Evolutionary conservation across 1,284 basidiomycete species (phyloP).

Genomic region (Trametes pubescens): DNA sequence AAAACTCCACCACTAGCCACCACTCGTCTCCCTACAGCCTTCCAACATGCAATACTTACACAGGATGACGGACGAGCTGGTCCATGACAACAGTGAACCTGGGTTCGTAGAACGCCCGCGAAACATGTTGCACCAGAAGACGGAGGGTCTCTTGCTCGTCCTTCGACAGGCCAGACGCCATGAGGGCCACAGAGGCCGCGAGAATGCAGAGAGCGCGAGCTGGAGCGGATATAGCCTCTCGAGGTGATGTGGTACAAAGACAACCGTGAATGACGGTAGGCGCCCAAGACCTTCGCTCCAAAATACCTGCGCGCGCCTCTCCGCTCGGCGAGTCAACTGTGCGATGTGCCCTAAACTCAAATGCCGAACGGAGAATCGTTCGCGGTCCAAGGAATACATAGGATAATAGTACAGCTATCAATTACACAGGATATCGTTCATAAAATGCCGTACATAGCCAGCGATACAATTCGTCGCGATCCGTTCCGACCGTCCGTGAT

Average conservation of each 20-base stretch:
- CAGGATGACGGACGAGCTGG: slow-evolving; percentile 89
- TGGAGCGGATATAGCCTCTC: background rate
- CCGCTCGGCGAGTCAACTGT: background rate
- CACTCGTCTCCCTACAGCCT: slow-evolving; percentile 2
- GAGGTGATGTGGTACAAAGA: slow-evolving; percentile 18
- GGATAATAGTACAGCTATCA: slow-evolving; percentile 6
- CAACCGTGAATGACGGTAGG: background rate
- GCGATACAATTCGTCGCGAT: background rate
- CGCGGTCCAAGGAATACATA: slow-evolving; percentile 4
- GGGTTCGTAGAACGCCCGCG: slow-evolving; percentile 94
- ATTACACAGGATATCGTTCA: slow-evolving; percentile 21
- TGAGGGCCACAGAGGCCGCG: slow-evolving; percentile 37
- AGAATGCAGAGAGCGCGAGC: background rate
- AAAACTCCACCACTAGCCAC: slow-evolving; percentile 10
- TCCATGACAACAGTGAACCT: slow-evolving; percentile 93
- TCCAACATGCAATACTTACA: slow-evolving; percentile 69
- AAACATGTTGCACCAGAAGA: slow-evolving; percentile 91
- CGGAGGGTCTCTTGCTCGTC: slow-evolving; percentile 80
- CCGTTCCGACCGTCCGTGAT: slow-evolving; percentile 1
- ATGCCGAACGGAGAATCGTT: background rate
- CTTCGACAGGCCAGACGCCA: slow-evolving; percentile 53
- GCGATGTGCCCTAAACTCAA: background rate
- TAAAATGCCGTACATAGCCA: slow-evolving; percentile 16
- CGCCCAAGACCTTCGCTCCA: slow-evolving; percentile 1
- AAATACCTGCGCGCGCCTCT: background rate